Base-by-base conservation (phyloP, 73 alveolate genomes). In the Stentor coeruleus region DNA sequence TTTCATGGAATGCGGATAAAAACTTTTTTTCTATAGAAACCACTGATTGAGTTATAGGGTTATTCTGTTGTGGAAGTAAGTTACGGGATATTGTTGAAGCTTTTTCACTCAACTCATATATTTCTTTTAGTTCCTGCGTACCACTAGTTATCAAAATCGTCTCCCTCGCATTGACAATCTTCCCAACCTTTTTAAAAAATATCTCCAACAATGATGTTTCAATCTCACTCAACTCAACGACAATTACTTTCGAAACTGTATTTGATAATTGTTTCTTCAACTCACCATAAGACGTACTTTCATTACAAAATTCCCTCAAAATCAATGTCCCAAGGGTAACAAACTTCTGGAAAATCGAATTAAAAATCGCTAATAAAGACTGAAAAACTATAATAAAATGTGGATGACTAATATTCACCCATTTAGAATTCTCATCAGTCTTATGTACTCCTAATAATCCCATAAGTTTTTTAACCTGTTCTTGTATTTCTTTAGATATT, bases 391-490 rank as follows among this genome's bases (percentile, higher is more conserved):
- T 66, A 11, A 66, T 20, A 33, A 66, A 31, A 66, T 66, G 79
- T 28, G 79, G 79, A 40, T 66, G 79, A 40, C 79, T 66, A 15
- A 66, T 66, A 66, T 66, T 66, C 41, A 66, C 40, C 79, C 79
- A 66, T 33, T 66, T 66, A 11, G 79, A 66, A 40, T 20, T 20
- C 37, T 66, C 79, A 31, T 66, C 79, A 66, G 79, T 66, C 33
- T 33, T 66, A 20, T 20, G n/a, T 33, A 66, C 79, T 33, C 79
- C 79, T 0, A 66, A 40, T 31, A 28, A 40, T 0, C 79, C 39
- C 33, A 33, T 66, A 0, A 66, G 79, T 26, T 66, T 66, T 20
- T 20, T 31, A 28, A 66, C 1, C 20, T 33, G n/a, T 0, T 20
- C 33, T 66, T 66, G n/a, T 40, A 66, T 33, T 14, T 66, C 79